These are phyloP conservation scores for Salix dunnii DNA, from an alignment of 345 rosid species.

Conservation along the genomic window DNA sequence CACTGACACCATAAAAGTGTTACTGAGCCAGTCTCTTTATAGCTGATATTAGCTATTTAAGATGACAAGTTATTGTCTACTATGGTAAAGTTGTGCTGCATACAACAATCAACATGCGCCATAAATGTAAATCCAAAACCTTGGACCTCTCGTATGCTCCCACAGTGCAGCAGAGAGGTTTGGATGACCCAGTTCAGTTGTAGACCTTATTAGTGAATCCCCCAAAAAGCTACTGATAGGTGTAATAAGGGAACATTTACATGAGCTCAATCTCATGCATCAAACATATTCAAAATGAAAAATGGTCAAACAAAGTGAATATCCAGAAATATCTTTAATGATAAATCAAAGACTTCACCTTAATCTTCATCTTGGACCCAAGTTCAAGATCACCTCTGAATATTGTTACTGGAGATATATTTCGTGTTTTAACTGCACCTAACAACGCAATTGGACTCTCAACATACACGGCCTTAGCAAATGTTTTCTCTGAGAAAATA, in stretches of 20 bases:
- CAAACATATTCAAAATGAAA: not conserved
- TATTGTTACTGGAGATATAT: constrained; percentile 65
- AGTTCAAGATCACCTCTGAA: constrained; percentile 90
- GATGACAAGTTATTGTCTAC: not conserved
- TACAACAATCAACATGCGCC: not conserved
- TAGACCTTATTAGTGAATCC: not conserved
- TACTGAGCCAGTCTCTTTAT: not conserved
- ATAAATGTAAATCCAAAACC: not conserved
- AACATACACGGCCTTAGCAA: constrained; percentile 52
- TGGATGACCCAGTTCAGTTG: too few species aligned
- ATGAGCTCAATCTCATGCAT: not conserved
- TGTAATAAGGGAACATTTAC: not conserved
- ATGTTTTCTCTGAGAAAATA: constrained; percentile 54
- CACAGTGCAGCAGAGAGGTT: too few species aligned
- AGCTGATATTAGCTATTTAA: not conserved
- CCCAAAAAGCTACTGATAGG: not conserved
- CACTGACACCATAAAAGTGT: not conserved
- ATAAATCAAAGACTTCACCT: constrained; percentile 45
- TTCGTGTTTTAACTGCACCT: constrained; percentile 78
- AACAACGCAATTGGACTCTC: constrained; percentile 69
- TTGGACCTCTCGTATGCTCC: too few species aligned
- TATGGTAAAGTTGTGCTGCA: not conserved
- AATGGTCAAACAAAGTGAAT: not conserved
- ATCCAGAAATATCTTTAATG: not conserved
- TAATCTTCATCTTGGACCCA: constrained; percentile 63